Base-by-base conservation (phyloP, 805 yeast genomes). In the Sugiyamaella chiloensis region DNA sequence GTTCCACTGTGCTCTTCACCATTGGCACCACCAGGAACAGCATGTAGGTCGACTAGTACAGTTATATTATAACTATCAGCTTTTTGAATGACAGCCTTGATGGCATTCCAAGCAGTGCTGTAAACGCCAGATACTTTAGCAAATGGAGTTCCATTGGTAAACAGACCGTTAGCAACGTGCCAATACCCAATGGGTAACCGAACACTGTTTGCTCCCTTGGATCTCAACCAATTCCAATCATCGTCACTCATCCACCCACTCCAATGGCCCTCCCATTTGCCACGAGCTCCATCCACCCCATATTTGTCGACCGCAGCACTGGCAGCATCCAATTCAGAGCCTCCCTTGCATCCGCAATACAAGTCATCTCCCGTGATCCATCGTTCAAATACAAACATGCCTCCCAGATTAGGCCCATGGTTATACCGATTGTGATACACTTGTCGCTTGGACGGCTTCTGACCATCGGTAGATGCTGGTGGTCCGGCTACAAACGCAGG, bases 151-250 rank as follows among this genome's bases (percentile, higher is more conserved):
- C 75, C 78, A 17, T 66, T 64, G 35, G 80, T 67, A 61, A 72
- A 84, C 5, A 44, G 26, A 1, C 90, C 87, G 17, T 83, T 81
- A 44, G 69, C 75, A n/a, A 89, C 78, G 48, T 78, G 81, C 96
- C 96, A 91, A 65, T 86, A 91, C 0, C 98, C 98, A 54, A 91
- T 67, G 5, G 99, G 98, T 1, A 91, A 74, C 58, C 99, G 75
- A 4, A 91, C 74, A 1, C 89, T 78, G 20, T 87, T 87, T n/a
- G 86, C 86, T 5, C 87, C 86, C 45, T 73, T 74, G 17, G 72
- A 68, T 39, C 69, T 64, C 24, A 91, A 65, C 86, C 88, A 88
- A 17, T 75, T 59, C 95, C 96, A 90, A 61, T 91, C 97, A 5
- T 75, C 74, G 47, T 81, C 86, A 27, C 64, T 62, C 50, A 85